Evolutionary conservation across 1,139 yeast genomes (phyloP).

Genomic region (Suhomyces wounanorum): DNA sequence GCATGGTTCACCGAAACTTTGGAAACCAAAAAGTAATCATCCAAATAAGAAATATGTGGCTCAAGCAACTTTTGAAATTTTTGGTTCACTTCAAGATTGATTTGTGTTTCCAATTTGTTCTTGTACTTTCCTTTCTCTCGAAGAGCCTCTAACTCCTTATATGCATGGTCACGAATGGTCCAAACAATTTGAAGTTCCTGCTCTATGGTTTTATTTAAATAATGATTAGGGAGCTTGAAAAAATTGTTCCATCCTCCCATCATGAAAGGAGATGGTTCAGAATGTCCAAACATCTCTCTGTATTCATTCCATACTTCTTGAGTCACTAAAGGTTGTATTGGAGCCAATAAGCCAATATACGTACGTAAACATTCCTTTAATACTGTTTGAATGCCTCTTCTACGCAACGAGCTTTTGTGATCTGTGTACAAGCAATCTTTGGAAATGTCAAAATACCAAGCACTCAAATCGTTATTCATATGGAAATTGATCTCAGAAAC

Average conservation of each 20-base stretch:
- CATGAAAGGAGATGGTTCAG: conserved; percentile 54
- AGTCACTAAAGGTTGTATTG: conserved; percentile 77
- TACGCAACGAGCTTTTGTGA: conserved; percentile 41
- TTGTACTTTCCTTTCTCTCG: conserved; percentile 46
- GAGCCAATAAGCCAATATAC: conserved; percentile 69
- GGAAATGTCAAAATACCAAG: conserved; percentile 82
- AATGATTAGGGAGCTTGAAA: conserved; percentile 31
- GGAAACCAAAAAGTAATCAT: conserved; percentile 71
- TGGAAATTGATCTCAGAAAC: conserved; percentile 66
- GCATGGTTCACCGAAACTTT: conserved; percentile 40
- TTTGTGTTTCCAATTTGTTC: conserved; percentile 64
- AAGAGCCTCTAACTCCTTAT: conserved; percentile 39
- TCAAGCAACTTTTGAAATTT: conserved; percentile 17
- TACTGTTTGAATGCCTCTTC: conserved; percentile 74
- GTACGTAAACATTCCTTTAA: conserved; percentile 60
- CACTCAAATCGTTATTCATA: conserved; percentile 73
- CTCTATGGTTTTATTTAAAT: conserved; percentile 33
- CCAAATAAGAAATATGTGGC: conserved; percentile 34
- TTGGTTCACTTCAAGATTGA: conserved; percentile 35
- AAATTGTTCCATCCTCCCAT: conserved; percentile 38
- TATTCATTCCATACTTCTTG: conserved; percentile 85
- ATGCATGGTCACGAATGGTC: conserved; percentile 50
- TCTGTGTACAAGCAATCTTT: conserved; percentile 88
- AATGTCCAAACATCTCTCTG: conserved; percentile 34
- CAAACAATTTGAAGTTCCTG: conserved; percentile 44